Percentiles rank a stretch among this genome's conserved stretches.
phyloP scores from a whole-genome alignment of 73 alveolate genomes.

The Blepharisma stoltei region DNA sequence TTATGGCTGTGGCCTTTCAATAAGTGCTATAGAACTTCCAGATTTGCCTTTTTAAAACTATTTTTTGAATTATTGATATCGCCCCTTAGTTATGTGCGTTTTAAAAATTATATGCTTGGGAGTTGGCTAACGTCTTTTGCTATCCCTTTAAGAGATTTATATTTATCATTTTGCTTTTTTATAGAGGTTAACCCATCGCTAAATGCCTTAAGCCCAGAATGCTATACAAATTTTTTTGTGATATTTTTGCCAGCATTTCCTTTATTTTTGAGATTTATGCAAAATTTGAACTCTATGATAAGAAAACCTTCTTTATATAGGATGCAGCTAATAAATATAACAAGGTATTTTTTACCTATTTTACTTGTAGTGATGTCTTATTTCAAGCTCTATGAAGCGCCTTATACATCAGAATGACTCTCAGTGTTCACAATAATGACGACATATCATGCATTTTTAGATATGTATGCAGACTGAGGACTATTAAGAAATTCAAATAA shows the following conservation, averaged over 20 bases:
- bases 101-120: slow-evolving; percentile 7
- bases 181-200: background rate
- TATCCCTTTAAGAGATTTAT: slow-evolving; percentile 1
- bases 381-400: background rate
- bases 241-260: slow-evolving; percentile 11
- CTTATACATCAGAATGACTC: background rate
- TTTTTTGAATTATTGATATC: slow-evolving; percentile 19
- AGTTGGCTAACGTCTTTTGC: slow-evolving; percentile 26
- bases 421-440: background rate
- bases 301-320: background rate
- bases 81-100: background rate
- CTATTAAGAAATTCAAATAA: slow-evolving; percentile 13
- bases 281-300: background rate
- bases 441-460: background rate
- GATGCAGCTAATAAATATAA: background rate
- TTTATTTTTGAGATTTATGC: slow-evolving; percentile 4
- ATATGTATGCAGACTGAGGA: slow-evolving; percentile 19
- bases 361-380: slow-evolving; percentile 10
- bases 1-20: background rate
- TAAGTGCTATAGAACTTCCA: background rate
- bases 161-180: background rate
- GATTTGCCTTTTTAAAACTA: background rate
- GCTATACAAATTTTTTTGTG: background rate
- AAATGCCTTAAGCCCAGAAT: background rate
- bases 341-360: background rate